Evolutionary conservation across 1,139 yeast species (phyloP).

Genomic region (Kodamaea arcana): DNA sequence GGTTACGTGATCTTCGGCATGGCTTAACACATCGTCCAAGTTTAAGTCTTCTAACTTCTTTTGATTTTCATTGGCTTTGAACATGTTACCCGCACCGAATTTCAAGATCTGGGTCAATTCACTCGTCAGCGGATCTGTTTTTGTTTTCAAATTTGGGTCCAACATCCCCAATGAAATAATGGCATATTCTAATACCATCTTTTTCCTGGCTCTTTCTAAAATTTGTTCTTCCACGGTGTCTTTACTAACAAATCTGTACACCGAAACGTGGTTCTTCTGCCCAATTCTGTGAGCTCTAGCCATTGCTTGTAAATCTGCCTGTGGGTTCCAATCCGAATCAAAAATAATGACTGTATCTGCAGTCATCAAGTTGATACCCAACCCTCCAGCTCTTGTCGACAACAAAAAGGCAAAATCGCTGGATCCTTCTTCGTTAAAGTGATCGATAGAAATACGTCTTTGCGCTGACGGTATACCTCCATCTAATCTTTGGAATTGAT

Average conservation of each 20-base stretch:
- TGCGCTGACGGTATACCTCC: constrained; percentile 96
- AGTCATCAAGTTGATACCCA: constrained; percentile 96
- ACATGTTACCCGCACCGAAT: constrained; percentile 99
- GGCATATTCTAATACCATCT: constrained; percentile 97
- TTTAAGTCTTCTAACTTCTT: constrained; percentile 93
- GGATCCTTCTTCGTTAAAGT: constrained; percentile 90
- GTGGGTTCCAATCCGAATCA: constrained; percentile 99
- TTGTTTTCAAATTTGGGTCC: constrained; percentile 52
- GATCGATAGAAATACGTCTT: constrained; percentile 92
- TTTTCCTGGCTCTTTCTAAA: constrained; percentile 91
- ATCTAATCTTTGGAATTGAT: constrained; percentile 86
- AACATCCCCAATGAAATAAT: constrained; percentile 94
- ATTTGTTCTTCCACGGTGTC: constrained; percentile 98
- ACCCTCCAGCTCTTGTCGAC: constrained; percentile 97
- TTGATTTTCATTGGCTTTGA: constrained; percentile 86
- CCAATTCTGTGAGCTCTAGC: constrained; percentile 99
- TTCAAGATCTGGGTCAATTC: constrained; percentile 91
- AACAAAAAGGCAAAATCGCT: constrained; percentile 87
- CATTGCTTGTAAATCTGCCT: constrained; percentile 98
- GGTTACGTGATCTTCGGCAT: constrained; percentile 96
- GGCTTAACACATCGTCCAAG: constrained; percentile 90
- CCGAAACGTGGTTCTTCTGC: constrained; percentile 96
- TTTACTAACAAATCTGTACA: constrained; percentile 91
- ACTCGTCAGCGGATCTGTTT: constrained; percentile 70
- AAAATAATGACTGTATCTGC: constrained; percentile 97